These are phyloP conservation scores for Penicillium egyptiacum DNA, from an alignment of 495 filamentous ascomycete genomes.

Conservation along the genomic window DNA sequence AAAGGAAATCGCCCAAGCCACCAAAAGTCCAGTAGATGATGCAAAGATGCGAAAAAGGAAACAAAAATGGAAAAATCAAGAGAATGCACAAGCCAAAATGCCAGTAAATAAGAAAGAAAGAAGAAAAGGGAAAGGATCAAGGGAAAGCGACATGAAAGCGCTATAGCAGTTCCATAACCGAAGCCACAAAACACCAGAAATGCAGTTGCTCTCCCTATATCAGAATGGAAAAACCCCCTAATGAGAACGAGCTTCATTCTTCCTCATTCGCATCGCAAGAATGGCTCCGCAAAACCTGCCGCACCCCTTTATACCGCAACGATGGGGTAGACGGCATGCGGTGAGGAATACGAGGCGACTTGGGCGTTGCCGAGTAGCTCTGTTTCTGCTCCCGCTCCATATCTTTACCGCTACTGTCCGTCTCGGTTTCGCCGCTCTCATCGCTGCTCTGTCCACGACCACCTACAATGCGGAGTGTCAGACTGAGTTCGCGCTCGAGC, in stretches of 20 bases:
- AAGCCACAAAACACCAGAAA: conserved; percentile 1
- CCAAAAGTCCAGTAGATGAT: conserved; percentile 1
- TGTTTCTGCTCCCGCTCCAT: conserved; percentile 36
- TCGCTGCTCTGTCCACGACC: conserved; percentile 41
- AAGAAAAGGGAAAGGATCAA: conserved; percentile 13
- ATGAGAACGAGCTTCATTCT: conserved; percentile 15
- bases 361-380: conserved; percentile 22
- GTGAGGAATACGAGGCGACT: conserved; percentile 27
- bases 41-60: conserved; percentile 7
- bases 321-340: conserved; percentile 43
- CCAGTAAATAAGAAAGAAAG: conserved; percentile 4
- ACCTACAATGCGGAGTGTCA: conserved; percentile 69
- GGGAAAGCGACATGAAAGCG: conserved; percentile 9
- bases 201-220: neutral
- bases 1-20: conserved; percentile 9
- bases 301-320: conserved; percentile 28
- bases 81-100: conserved; percentile 13
- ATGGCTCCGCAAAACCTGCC: conserved; percentile 30
- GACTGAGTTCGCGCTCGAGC: conserved; percentile 74
- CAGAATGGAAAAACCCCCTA: neutral
- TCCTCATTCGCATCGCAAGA: conserved; percentile 35
- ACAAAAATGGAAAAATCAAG: conserved; percentile 8
- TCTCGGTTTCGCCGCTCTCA: conserved; percentile 39
- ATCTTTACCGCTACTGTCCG: conserved; percentile 49
- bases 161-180: neutral